Conservation (phyloP, 73 alveolate genomes). For the Paramecium sonneborni region DNA sequence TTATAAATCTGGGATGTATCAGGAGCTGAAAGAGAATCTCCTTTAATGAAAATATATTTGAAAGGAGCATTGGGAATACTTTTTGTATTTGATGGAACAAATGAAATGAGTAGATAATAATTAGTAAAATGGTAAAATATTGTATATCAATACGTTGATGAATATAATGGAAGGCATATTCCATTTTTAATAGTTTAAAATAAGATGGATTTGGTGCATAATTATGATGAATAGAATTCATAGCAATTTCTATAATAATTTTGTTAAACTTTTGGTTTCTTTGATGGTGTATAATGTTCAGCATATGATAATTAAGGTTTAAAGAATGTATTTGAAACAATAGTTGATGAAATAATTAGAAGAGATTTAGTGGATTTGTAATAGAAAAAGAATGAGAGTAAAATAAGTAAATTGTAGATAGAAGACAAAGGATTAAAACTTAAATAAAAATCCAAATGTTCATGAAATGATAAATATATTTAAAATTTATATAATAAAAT, state of each 20-base stretch:
- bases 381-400: neutral
- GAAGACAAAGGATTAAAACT: neutral
- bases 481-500: too few species aligned
- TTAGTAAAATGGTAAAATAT: neutral
- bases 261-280: neutral
- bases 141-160: neutral
- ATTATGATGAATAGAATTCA: neutral
- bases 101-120: neutral
- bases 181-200: neutral
- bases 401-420: neutral
- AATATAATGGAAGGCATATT: neutral
- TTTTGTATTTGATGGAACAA: neutral
- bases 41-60: neutral
- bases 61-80: slow-evolving; percentile 2
- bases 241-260: neutral
- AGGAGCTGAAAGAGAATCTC: neutral
- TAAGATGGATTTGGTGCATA: neutral
- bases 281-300: neutral
- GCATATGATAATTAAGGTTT: slow-evolving; percentile 6
- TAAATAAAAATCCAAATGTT: neutral
- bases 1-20: slow-evolving; percentile 47
- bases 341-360: slow-evolving; percentile 44
- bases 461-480: neutral
- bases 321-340: slow-evolving; percentile 12
- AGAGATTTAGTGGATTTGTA: slow-evolving; percentile 36